Percentiles rank a stretch among this genome's conserved stretches.
phyloP scores from a whole-genome alignment of 31 red algal species.

The Porphyra umbilicalis region DNA sequence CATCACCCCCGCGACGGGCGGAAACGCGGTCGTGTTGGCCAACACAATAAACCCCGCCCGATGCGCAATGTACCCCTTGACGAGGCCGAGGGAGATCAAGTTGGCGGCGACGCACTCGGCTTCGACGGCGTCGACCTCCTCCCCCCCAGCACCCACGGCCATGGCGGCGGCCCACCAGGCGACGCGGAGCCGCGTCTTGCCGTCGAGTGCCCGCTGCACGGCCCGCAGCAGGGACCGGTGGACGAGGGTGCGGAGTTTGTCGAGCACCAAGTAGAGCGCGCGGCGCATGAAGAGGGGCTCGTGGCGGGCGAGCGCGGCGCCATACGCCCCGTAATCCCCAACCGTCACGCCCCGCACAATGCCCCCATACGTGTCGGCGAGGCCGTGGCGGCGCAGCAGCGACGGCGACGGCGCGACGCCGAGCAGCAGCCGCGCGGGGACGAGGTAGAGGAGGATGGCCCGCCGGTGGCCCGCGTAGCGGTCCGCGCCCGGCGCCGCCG shows the following conservation, averaged over 20 bases:
- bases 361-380: conserved; percentile 50
- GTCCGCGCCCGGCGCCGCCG: background rate
- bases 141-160: background rate
- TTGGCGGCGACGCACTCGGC: conserved; percentile 91
- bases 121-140: conserved; percentile 43
- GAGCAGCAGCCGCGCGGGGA: conserved; percentile 69
- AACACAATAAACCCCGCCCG: conserved; percentile 65
- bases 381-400: conserved; percentile 37
- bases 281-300: conserved; percentile 77
- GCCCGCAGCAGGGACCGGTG: conserved; percentile 45
- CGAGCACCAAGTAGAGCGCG: conserved; percentile 63
- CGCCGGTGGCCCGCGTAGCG: conserved; percentile 31
- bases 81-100: conserved; percentile 66
- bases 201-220: conserved; percentile 15
- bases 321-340: conserved; percentile 51
- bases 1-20: conserved; percentile 13
- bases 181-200: conserved; percentile 24
- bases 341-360: conserved; percentile 39
- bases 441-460: conserved; percentile 69
- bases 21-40: conserved; percentile 74
- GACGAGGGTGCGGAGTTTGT: conserved; percentile 73
- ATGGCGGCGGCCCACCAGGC: conserved; percentile 38
- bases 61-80: conserved; percentile 91
- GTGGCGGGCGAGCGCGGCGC: conserved; percentile 29
- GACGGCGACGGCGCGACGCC: conserved; percentile 50